Conservation (phyloP, 164 flowering plant genomes). For the Annona cherimola region DNA sequence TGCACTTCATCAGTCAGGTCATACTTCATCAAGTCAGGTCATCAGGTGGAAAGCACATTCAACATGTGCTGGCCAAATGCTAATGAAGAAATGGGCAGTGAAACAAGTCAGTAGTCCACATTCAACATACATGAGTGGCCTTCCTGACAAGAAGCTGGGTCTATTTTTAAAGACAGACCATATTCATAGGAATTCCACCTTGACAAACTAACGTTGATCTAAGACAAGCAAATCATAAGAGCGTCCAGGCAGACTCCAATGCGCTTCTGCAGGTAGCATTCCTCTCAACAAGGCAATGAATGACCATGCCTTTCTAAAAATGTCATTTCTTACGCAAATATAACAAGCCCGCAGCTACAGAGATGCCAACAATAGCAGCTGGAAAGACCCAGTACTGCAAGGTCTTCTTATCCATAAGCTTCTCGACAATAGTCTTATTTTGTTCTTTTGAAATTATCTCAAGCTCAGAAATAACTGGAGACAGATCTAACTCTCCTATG, state of each 20-base stretch:
- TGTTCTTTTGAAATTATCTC: constrained; percentile 32
- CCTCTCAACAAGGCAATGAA: neutral
- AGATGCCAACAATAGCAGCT: constrained; percentile 48
- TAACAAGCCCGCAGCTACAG: constrained; percentile 46
- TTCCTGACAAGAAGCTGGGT: neutral
- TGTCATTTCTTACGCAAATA: constrained; percentile 47
- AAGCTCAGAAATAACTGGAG: constrained; percentile 41
- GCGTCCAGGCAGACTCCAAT: neutral
- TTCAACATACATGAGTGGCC: neutral
- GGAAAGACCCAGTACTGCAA: constrained; percentile 69
- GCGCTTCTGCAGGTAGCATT: neutral
- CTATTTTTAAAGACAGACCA: neutral
- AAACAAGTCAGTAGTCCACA: neutral
- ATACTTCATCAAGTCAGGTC: neutral
- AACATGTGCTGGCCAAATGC: neutral
- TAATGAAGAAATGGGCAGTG: neutral
- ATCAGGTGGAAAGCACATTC: neutral
- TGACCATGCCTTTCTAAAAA: neutral
- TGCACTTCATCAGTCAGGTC: too few relatives aligned
- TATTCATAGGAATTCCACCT: too few relatives aligned
- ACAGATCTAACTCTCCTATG: constrained; percentile 84
- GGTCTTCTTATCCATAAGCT: constrained; percentile 33
- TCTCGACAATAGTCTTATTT: constrained; percentile 15
- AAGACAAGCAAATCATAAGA: neutral
- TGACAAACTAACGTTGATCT: neutral